Conservation (phyloP, 2,329 filamentous ascomycete species). For the Alternaria sp. region DNA sequence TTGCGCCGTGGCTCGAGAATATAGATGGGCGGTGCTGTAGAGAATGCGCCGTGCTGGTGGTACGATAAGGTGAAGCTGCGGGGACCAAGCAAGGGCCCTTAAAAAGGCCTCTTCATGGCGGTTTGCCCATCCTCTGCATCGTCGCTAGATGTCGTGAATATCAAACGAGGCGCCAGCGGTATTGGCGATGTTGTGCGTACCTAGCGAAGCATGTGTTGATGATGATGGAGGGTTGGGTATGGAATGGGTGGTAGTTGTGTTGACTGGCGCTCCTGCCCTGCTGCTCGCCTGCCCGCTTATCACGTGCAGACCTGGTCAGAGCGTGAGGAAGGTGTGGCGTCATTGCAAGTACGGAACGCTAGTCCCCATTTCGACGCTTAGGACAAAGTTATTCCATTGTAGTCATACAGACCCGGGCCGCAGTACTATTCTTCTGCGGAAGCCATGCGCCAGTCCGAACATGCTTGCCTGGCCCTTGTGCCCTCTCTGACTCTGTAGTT, state of each 20-base stretch:
- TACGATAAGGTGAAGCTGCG: slow-evolving; percentile 7
- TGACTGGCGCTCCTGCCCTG: slow-evolving; percentile 1
- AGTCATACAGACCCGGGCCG: slow-evolving; percentile 24
- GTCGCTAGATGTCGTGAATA: slow-evolving; percentile 1
- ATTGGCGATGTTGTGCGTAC: not conserved
- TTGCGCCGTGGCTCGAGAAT: not conserved
- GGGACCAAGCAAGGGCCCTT: slow-evolving; percentile 1
- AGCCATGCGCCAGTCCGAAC: slow-evolving; percentile 28
- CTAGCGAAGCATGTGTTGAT: slow-evolving; percentile 5
- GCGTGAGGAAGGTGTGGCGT: slow-evolving; percentile 9
- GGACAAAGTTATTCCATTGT: slow-evolving; percentile 25
- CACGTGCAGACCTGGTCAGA: slow-evolving; percentile 10
- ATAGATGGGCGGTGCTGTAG: slow-evolving; percentile 4
- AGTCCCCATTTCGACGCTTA: slow-evolving; percentile 22
- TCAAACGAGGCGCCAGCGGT: not conserved
- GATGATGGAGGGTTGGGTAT: slow-evolving; percentile 5
- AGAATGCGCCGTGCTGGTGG: not conserved
- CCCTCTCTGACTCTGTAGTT: slow-evolving; percentile 16
- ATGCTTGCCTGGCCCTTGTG: slow-evolving; percentile 20
- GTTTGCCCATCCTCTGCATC: slow-evolving; percentile 11
- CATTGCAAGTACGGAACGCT: slow-evolving; percentile 17
- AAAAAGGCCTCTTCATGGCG: not conserved
- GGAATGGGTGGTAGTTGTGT: slow-evolving; percentile 7
- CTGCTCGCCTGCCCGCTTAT: slow-evolving; percentile 7
- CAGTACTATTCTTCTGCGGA: slow-evolving; percentile 7